Evolutionary conservation across 441 rosid species (phyloP).

Genomic region (Jatropha multifida): DNA sequence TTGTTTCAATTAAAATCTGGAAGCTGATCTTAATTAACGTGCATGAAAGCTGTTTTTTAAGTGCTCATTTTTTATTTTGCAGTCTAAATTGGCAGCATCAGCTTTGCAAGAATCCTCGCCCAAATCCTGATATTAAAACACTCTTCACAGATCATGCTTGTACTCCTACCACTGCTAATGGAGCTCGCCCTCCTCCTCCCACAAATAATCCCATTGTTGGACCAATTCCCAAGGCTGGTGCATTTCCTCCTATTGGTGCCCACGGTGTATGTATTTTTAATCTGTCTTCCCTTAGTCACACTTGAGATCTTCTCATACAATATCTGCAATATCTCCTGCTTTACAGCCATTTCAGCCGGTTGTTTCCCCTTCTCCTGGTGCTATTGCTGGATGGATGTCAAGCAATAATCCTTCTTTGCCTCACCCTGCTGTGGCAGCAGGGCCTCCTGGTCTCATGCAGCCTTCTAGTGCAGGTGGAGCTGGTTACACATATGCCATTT

Average conservation of each 20-base stretch:
- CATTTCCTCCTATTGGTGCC: constrained; percentile 55
- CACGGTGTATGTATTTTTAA: constrained; percentile 47
- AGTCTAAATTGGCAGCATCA: constrained; percentile 82
- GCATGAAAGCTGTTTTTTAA: constrained; percentile 7
- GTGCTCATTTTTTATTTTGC: constrained; percentile 26
- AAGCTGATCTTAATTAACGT: background rate
- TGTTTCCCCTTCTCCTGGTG: constrained; percentile 50
- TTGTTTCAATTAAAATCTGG: background rate
- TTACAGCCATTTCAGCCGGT: constrained; percentile 64
- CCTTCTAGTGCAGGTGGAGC: constrained; percentile 46
- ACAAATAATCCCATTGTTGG: constrained; percentile 49
- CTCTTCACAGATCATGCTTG: constrained; percentile 64
- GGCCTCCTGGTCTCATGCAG: constrained; percentile 44
- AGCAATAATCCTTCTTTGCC: constrained; percentile 45
- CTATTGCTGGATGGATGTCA: constrained; percentile 65
- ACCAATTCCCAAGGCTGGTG: constrained; percentile 55
- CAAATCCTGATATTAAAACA: constrained; percentile 72
- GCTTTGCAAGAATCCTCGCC: constrained; percentile 68
- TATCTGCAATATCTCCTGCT: constrained; percentile 4
- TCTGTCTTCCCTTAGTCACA: background rate
- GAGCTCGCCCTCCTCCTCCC: constrained; percentile 58
- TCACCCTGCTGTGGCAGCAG: constrained; percentile 52
- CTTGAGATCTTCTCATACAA: constrained; percentile 6
- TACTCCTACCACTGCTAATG: constrained; percentile 46
- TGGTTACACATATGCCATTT: constrained; percentile 3